A percentile compares a stretch with the other conserved stretches of the same genome.
Conservation (phyloP, 257 asterid species). For the Anisodus acutangulus region DNA sequence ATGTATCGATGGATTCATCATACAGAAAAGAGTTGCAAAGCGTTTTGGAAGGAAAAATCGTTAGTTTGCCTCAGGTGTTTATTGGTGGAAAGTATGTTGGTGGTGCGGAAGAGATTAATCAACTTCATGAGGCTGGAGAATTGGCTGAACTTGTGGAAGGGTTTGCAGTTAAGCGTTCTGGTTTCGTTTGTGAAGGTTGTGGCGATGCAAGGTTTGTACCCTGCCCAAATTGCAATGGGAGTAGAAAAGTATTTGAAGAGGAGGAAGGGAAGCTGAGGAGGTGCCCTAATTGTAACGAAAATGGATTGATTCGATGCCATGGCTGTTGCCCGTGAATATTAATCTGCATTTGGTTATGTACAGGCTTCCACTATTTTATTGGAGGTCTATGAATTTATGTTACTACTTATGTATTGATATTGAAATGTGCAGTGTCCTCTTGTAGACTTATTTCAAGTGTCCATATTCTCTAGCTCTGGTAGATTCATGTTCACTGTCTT, state of each 20-base stretch:
- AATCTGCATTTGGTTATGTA: neutral
- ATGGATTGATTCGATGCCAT: slow-evolving; percentile 45
- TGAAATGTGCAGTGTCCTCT: slow-evolving; percentile 11
- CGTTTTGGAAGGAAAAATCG: slow-evolving; percentile 58
- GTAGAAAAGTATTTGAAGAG: slow-evolving; percentile 62
- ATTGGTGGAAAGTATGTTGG: slow-evolving; percentile 67
- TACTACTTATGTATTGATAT: slow-evolving; percentile 15
- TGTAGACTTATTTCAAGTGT: slow-evolving; percentile 19
- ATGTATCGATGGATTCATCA: slow-evolving; percentile 80
- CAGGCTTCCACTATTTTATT: slow-evolving; percentile 18
- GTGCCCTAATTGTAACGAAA: slow-evolving; percentile 43
- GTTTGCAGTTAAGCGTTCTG: slow-evolving; percentile 41
- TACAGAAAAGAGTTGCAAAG: slow-evolving; percentile 70
- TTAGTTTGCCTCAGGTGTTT: slow-evolving; percentile 81
- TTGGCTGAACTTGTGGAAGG: slow-evolving; percentile 53
- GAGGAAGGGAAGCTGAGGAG: slow-evolving; percentile 37
- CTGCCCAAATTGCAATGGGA: slow-evolving; percentile 62
- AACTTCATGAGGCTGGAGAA: slow-evolving; percentile 59
- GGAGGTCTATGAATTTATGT: slow-evolving; percentile 19
- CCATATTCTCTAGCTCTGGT: slow-evolving; percentile 10
- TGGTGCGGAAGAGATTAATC: slow-evolving; percentile 54
- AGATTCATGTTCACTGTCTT: slow-evolving; percentile 15
- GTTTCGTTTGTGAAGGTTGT: slow-evolving; percentile 54
- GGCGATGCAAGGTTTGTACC: slow-evolving; percentile 61
- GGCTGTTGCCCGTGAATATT: slow-evolving; percentile 36